Conservation (phyloP, 2,329 filamentous ascomycete genomes). For the Ophiostoma himal-ulmi region DNA sequence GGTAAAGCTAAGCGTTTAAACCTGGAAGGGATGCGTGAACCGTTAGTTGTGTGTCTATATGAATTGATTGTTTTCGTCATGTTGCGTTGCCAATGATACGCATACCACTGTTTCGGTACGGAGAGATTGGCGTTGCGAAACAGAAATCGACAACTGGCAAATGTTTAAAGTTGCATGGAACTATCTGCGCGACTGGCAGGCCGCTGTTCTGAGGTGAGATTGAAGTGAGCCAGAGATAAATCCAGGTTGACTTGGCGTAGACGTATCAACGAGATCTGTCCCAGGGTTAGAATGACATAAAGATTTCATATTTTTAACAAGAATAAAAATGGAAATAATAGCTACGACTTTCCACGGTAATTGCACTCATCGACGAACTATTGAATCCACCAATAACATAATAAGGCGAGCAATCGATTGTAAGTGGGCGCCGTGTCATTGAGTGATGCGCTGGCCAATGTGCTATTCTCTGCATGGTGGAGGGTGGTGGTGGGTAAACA, state of each 20-base stretch:
- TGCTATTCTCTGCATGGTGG: slow-evolving; percentile 3
- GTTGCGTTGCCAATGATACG: neutral
- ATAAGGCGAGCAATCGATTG: neutral
- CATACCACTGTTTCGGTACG: neutral
- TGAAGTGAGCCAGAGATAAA: neutral
- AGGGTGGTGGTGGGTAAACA: neutral
- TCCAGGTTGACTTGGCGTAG: neutral
- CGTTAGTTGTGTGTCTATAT: neutral
- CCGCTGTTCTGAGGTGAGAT: neutral
- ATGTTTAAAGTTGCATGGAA: neutral
- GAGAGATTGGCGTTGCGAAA: neutral
- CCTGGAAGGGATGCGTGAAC: neutral
- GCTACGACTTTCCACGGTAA: neutral
- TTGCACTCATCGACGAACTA: neutral
- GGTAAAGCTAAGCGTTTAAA: neutral
- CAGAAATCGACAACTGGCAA: neutral
- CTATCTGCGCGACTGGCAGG: neutral
- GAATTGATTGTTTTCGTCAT: neutral
- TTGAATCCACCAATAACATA: neutral
- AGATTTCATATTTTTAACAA: neutral
- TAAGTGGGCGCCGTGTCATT: neutral
- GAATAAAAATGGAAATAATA: neutral
- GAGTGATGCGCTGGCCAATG: slow-evolving; percentile 11
- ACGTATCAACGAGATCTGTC: neutral
- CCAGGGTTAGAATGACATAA: no score